Conservation (phyloP, 2,329 filamentous ascomycete species). For the Xylariales sp. region DNA sequence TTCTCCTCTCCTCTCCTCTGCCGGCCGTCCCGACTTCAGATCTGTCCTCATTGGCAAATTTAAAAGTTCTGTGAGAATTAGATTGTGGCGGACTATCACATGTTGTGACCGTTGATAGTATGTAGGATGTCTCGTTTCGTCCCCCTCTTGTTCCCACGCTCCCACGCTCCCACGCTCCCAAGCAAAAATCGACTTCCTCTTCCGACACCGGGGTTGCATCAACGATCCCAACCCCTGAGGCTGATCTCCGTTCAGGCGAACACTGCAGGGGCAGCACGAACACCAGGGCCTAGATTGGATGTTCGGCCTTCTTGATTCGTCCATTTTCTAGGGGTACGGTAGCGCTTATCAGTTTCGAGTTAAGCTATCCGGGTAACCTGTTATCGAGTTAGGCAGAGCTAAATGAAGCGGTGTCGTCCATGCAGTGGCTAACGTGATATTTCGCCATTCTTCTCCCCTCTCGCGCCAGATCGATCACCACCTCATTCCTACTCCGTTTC, state of each 20-base stretch:
- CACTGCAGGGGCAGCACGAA: slow-evolving; percentile 3
- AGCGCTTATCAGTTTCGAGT: slow-evolving; percentile 4
- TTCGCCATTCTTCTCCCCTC: slow-evolving; percentile 9
- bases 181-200: slow-evolving; percentile 1
- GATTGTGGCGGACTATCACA: no score
- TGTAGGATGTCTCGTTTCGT: neutral
- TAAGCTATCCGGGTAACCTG: slow-evolving; percentile 1
- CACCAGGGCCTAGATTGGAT: slow-evolving; percentile 2
- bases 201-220: slow-evolving; percentile 2
- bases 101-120: neutral
- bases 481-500: slow-evolving; percentile 1
- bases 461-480: slow-evolving; percentile 7
- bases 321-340: slow-evolving; percentile 4
- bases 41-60: no score
- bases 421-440: slow-evolving; percentile 11
- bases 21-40: no score
- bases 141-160: neutral
- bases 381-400: slow-evolving; percentile 1
- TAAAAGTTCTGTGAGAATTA: no score
- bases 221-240: neutral
- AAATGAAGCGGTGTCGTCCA: slow-evolving; percentile 10
- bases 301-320: slow-evolving; percentile 8
- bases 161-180: neutral
- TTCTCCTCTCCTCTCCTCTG: no score
- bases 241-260: neutral